Base-by-base conservation (phyloP, 2,329 filamentous ascomycete genomes). In the Ophioceras dolichostomum region DNA sequence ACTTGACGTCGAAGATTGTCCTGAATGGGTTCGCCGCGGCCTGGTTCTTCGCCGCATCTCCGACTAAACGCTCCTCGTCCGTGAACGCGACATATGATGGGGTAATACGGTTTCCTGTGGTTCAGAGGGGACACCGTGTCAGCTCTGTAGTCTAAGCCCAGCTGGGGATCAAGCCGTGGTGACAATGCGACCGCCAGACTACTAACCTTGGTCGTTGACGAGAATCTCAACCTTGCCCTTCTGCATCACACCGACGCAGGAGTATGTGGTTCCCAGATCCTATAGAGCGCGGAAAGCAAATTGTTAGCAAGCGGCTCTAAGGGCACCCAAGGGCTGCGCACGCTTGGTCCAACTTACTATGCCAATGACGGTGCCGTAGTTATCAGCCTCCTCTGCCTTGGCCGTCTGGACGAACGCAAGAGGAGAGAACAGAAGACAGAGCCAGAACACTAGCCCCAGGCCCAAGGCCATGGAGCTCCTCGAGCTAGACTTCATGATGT, bases 21-120 rank as follows among this genome's bases (percentile, higher is more conserved):
- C 79, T 76, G 50, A 55, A 64, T 32, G 83, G 84, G 72, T 89
- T 89, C 39, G 77, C 64, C 45, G 83, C 79, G 56, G 83, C 87
- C 72, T 94, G 87, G 69, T 94, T 93, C 80, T 94, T 94, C 55
- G 87, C 87, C 55, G 91, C 86, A 64, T 98, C 91, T 73, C 91
- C 91, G 50, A 98, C 87, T 49, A 98, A 73, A 58, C 91, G 81
- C 67, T 96, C 91, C 47, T 95, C 87, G 54, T 96, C 88, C 62
- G 87, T 96, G 64, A 94, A 94, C 55, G 86, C 87, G 58, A 94
- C 87, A 65, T 91, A 94, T 47, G 86, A 94, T 39, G 87, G 87
- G 52, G 87, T 94, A 51, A 94, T 94, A 70, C 86, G 83, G 77
- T 94, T 87, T 72, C 86, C 86, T 54, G 36, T 35, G 13, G n/a